Conservation (phyloP, 352 stramenopile genomes). For the Phytophthora pluvialis region DNA sequence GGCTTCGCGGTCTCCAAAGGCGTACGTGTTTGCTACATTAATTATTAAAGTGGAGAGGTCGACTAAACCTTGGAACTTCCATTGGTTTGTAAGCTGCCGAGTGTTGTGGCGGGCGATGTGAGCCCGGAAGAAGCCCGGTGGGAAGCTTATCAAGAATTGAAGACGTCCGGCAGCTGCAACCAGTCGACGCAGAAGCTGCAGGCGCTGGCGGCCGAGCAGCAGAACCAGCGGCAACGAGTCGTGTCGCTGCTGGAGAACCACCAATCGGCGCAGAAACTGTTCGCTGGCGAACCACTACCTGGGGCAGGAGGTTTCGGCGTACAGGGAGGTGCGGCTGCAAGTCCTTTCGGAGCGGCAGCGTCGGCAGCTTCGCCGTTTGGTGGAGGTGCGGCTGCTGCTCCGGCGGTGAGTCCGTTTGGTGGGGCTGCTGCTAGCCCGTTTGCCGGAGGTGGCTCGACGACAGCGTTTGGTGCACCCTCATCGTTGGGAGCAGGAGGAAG, state of each 20-base stretch:
- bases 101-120: slow-evolving; percentile 61
- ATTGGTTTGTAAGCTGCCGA: slow-evolving; percentile 47
- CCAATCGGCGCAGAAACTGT: slow-evolving; percentile 58
- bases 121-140: slow-evolving; percentile 69
- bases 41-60: background rate
- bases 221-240: slow-evolving; percentile 57
- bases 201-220: slow-evolving; percentile 47
- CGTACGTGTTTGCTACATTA: slow-evolving; percentile 33
- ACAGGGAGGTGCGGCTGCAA: slow-evolving; percentile 21
- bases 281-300: slow-evolving; percentile 54
- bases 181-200: slow-evolving; percentile 56
- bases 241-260: slow-evolving; percentile 55
- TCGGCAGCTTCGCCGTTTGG: slow-evolving; percentile 35
- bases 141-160: slow-evolving; percentile 69
- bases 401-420: slow-evolving; percentile 43
- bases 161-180: slow-evolving; percentile 44
- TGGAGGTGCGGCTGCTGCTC: slow-evolving; percentile 16
- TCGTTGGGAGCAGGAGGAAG: slow-evolving; percentile 18
- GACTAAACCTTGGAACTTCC: slow-evolving; percentile 1
- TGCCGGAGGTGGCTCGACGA: slow-evolving; percentile 27
- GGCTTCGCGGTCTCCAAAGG: slow-evolving; percentile 70
- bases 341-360: slow-evolving; percentile 24
- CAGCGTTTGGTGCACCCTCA: slow-evolving; percentile 39
- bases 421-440: slow-evolving; percentile 41
- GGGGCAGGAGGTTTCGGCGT: slow-evolving; percentile 24